Conservation (phyloP, 495 filamentous ascomycete species). For the Pyronema omphalodes region DNA sequence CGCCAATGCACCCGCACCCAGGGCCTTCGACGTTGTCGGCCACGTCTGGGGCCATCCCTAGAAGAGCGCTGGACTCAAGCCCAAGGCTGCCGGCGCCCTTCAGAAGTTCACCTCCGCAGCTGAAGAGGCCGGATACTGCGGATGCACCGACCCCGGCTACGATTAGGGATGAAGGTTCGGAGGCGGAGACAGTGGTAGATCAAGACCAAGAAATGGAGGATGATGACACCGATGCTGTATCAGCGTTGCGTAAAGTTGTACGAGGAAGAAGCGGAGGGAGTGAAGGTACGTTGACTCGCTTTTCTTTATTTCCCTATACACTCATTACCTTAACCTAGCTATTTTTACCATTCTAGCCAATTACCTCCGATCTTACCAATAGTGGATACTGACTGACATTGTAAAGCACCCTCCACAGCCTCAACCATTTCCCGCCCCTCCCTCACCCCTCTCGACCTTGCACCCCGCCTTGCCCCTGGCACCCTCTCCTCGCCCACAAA, state of each 20-base stretch:
- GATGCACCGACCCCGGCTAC: too few species aligned
- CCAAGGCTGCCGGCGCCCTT: constrained; percentile 21
- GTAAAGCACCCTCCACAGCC: too few species aligned
- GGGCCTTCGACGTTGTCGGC: neutral
- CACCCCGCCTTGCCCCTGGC: too few species aligned
- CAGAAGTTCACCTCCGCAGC: constrained; percentile 16
- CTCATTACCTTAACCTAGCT: too few species aligned
- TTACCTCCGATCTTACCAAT: neutral
- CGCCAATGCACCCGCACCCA: too few species aligned
- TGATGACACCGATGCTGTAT: constrained; percentile 18
- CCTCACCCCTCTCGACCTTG: too few species aligned
- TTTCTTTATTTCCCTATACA: neutral
- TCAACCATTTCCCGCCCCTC: too few species aligned
- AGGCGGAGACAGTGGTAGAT: constrained; percentile 23
- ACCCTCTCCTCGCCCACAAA: neutral
- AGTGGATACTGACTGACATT: neutral
- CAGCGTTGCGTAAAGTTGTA: constrained; percentile 15
- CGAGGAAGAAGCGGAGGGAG: neutral
- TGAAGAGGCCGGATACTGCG: neutral
- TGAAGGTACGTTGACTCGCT: neutral
- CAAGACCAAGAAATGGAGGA: constrained; percentile 11
- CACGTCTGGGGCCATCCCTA: constrained; percentile 9
- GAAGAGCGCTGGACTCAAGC: constrained; percentile 16
- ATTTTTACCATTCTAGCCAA: too few species aligned
- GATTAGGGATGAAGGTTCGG: constrained; percentile 13